Percentiles rank a stretch among this genome's conserved stretches.
These are phyloP conservation scores for Leishmania lainsoni DNA, from an alignment of 208 protist species.

Conservation along the genomic window DNA sequence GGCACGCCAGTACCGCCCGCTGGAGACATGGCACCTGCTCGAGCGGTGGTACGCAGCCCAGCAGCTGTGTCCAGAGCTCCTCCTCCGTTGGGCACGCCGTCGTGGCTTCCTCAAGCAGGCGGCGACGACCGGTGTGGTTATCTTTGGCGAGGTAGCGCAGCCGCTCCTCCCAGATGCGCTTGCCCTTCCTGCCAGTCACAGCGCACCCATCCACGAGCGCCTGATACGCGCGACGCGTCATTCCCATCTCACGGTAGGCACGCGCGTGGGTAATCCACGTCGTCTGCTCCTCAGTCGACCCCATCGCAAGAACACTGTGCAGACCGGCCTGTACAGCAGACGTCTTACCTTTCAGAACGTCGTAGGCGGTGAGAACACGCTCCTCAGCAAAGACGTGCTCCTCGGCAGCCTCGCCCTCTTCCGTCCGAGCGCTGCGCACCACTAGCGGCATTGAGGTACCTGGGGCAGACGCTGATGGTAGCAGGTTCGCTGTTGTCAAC, in stretches of 20 bases:
- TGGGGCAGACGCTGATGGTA: neutral
- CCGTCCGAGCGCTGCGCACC: constrained; percentile 68
- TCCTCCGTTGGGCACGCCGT: constrained; percentile 55
- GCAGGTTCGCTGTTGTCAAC: neutral
- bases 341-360: constrained; percentile 52
- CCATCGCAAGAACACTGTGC: constrained; percentile 71
- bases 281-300: constrained; percentile 76
- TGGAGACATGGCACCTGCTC: constrained; percentile 62
- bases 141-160: constrained; percentile 41
- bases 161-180: constrained; percentile 80
- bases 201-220: constrained; percentile 73
- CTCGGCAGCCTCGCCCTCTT: constrained; percentile 68
- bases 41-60: constrained; percentile 52
- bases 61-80: constrained; percentile 67
- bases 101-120: constrained; percentile 73
- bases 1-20: constrained; percentile 72
- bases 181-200: constrained; percentile 60
- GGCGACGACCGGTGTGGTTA: constrained; percentile 45
- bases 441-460: constrained; percentile 23
- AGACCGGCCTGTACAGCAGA: constrained; percentile 44
- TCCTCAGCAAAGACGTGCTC: constrained; percentile 78
- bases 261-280: constrained; percentile 86
- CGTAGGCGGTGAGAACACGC: constrained; percentile 64
- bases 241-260: constrained; percentile 75
- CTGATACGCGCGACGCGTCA: constrained; percentile 56